A percentile compares a stretch with the other conserved stretches of the same genome.
These are phyloP conservation scores for Macrolepiota fuliginosa DNA, from an alignment of 768 basidiomycete genomes.

Conservation along the genomic window DNA sequence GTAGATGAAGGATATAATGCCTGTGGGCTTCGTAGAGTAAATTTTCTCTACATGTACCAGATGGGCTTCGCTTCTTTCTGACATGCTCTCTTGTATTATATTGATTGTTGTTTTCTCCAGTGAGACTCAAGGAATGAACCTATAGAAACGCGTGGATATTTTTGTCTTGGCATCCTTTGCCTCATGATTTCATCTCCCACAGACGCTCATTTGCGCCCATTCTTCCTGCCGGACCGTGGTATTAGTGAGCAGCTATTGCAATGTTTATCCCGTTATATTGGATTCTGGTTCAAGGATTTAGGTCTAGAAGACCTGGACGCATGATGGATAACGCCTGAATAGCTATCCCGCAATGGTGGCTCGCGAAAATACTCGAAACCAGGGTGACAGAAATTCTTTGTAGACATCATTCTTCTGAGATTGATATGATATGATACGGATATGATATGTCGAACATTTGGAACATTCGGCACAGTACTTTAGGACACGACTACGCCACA, in stretches of 20 bases:
- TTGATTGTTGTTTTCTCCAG: not conserved
- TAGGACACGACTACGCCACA: not conserved
- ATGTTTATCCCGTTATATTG: not conserved
- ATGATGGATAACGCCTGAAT: not conserved
- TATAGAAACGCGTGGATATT: not conserved
- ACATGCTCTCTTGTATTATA: slow-evolving; percentile 29
- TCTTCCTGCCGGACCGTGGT: not conserved
- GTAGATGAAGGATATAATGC: slow-evolving; percentile 73
- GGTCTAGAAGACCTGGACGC: not conserved
- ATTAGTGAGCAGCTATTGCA: not conserved
- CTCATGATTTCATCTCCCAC: not conserved
- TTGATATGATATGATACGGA: not conserved
- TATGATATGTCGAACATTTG: not conserved
- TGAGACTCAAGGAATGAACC: not conserved
- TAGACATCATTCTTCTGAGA: not conserved
- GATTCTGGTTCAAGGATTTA: not conserved
- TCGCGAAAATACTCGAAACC: not conserved
- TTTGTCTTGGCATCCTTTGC: not conserved
- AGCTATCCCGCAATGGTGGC: not conserved
- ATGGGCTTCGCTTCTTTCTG: slow-evolving; percentile 58
- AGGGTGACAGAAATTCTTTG: not conserved
- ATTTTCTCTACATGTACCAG: slow-evolving; percentile 20
- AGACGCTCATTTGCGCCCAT: slow-evolving; percentile 7
- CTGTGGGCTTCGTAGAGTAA: slow-evolving; percentile 23
- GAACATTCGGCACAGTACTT: not conserved